Base-by-base conservation (phyloP, 1,139 yeast genomes). In the Geotrichum macrosporum region DNA sequence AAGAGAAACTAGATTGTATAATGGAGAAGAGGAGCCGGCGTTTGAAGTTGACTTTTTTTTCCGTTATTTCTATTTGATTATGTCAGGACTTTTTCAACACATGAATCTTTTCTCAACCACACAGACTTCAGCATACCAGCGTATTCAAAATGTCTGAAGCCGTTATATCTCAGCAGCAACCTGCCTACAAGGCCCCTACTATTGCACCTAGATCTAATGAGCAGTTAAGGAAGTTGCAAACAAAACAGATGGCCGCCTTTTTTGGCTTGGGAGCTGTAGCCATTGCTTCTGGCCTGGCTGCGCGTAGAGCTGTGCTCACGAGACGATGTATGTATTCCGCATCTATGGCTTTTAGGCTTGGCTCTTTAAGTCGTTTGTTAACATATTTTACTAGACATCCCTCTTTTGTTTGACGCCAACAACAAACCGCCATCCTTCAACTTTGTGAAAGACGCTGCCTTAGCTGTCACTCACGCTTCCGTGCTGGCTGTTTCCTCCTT, bases 341-440 rank as follows among this genome's bases (percentile, higher is more conserved):
- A 3, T 13, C 12, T n/a, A 16, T 19, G 15, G 19, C 16, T 3
- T 22, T 16, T n/a, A 16, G 20, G 9, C 3, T 20, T 18, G 3
- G 9, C 15, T 20, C 12, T 35, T 19, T 31, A 16, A 24, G 26
- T 20, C 5, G n/a, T n/a, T 10, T 19, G 3, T 31, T 8, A 13
- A 27, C n/a, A 24, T 6, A 13, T 13, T 9, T 10, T 12, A 5
- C n/a, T 49, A 73, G 77, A 78, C 57, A 66, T 81, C 2, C 96
- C 97, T 5, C 76, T 77, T 21, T 72, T 81, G 57, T 89, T 86
- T 64, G 88, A 86, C 58, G 88, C 92, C 12, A 89, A 89, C 65
- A 92, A 88, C 59, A 75, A 79, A 41, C 94, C 94, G 1, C 96
- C 96, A 2, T 75, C 81, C 40, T 84, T 83, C 62, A 83, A 84